A percentile compares a stretch with the other conserved stretches of the same genome.
phyloP scores from a whole-genome alignment of 352 stramenopile species.

The Pythium sukuiense region DNA sequence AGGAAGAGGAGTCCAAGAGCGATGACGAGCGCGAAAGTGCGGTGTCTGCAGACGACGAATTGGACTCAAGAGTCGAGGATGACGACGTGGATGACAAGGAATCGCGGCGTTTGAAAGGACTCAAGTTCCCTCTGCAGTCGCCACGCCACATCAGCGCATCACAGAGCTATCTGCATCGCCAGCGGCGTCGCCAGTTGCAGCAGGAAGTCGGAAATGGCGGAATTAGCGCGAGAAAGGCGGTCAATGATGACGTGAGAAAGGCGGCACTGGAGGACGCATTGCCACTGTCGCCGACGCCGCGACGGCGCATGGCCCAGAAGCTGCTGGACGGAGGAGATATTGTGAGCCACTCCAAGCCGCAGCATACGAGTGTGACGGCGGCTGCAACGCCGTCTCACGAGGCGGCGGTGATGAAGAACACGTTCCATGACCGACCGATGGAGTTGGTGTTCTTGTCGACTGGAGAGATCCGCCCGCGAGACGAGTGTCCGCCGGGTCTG shows the following conservation, averaged over 20 bases:
- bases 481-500: conserved; percentile 56
- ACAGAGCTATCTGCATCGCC: conserved; percentile 16
- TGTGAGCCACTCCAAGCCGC: neutral
- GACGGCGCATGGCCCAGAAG: conserved; percentile 9
- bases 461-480: conserved; percentile 55
- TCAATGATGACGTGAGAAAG: neutral
- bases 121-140: conserved; percentile 30
- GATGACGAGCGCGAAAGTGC: neutral
- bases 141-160: conserved; percentile 26
- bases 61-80: conserved; percentile 16
- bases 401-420: neutral
- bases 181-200: neutral
- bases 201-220: neutral
- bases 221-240: neutral
- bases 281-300: conserved; percentile 6
- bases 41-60: conserved; percentile 18
- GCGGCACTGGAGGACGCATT: neutral
- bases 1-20: conserved; percentile 22
- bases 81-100: conserved; percentile 33
- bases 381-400: neutral
- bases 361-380: neutral
- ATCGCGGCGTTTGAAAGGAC: conserved; percentile 39
- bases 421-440: conserved; percentile 37
- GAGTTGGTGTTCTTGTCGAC: conserved; percentile 63
- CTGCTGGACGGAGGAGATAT: neutral